A percentile compares a stretch with the other conserved stretches of the same genome.
Evolutionary conservation across 306 rosid species (phyloP).

Genomic region (Sesbania bispinosa): DNA sequence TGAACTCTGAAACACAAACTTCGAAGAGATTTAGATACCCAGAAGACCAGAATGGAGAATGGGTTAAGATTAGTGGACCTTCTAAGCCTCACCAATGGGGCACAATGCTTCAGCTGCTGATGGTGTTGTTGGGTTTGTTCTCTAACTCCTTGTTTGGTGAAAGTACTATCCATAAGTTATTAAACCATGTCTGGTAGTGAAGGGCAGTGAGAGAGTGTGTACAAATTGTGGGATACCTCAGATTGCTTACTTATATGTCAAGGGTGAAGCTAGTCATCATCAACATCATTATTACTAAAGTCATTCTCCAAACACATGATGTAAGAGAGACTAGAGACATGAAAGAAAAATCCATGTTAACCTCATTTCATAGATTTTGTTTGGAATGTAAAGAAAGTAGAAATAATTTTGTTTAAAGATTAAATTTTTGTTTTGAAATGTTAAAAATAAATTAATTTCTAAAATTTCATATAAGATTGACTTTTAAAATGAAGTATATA

Average conservation of each 20-base stretch:
- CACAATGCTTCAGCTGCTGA: slow-evolving; percentile 42
- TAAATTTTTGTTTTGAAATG: too few species aligned
- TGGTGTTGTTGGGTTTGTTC: slow-evolving; percentile 46
- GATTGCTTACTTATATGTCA: slow-evolving; percentile 32
- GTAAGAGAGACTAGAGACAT: neutral
- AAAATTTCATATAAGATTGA: too few species aligned
- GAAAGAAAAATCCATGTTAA: neutral
- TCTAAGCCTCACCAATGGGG: slow-evolving; percentile 39
- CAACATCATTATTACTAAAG: too few species aligned
- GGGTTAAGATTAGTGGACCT: slow-evolving; percentile 35
- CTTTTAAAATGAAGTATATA: too few species aligned
- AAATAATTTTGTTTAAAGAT: neutral
- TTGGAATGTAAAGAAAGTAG: neutral
- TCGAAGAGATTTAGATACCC: slow-evolving; percentile 51
- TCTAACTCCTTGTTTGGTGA: slow-evolving; percentile 46
- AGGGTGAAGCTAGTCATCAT: slow-evolving; percentile 27
- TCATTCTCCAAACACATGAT: neutral
- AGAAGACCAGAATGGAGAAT: slow-evolving; percentile 46
- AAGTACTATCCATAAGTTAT: slow-evolving; percentile 59
- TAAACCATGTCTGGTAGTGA: slow-evolving; percentile 55
- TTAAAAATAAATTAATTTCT: too few species aligned
- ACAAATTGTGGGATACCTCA: slow-evolving; percentile 18
- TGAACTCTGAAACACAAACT: slow-evolving; percentile 41
- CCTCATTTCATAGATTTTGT: neutral
- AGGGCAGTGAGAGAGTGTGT: neutral